These are phyloP conservation scores for Trebouxia sp. DNA, from an alignment of 139 green algal species.

Conservation along the genomic window DNA sequence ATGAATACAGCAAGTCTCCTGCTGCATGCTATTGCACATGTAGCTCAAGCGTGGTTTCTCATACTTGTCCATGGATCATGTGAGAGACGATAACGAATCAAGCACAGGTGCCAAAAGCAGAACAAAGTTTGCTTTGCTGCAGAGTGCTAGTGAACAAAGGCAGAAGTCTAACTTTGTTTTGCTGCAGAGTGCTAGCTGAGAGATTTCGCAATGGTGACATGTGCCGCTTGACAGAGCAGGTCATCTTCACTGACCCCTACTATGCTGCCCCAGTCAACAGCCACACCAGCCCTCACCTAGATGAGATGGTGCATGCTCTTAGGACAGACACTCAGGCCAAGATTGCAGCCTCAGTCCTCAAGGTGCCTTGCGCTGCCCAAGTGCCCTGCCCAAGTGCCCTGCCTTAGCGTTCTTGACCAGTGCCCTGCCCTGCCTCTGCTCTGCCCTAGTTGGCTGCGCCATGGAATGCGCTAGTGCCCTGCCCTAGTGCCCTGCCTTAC, in stretches of 20 bases:
- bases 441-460: too few species aligned
- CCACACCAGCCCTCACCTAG: conserved; percentile 85
- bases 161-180: neutral
- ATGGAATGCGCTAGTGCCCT: too few species aligned
- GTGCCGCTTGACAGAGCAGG: conserved; percentile 91
- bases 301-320: conserved; percentile 69
- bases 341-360: conserved; percentile 69
- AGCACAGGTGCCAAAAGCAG: too few species aligned
- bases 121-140: neutral
- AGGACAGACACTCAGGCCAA: conserved; percentile 71
- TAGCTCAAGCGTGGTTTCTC: too few species aligned
- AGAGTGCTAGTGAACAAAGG: neutral
- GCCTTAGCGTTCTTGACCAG: too few species aligned
- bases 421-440: too few species aligned
- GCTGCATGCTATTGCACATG: too few species aligned
- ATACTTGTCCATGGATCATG: too few species aligned
- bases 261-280: conserved; percentile 64
- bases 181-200: conserved; percentile 44
- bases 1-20: too few species aligned
- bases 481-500: too few species aligned
- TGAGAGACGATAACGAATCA: too few species aligned
- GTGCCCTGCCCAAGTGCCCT: too few species aligned
- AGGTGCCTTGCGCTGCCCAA: conserved; percentile 35
- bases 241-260: conserved; percentile 97
- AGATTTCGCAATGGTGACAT: conserved; percentile 85